A percentile compares a stretch with the other conserved stretches of the same genome.
These are phyloP conservation scores for Xylariaceae sp. DNA, from an alignment of 2,329 filamentous ascomycete species.

Conservation along the genomic window DNA sequence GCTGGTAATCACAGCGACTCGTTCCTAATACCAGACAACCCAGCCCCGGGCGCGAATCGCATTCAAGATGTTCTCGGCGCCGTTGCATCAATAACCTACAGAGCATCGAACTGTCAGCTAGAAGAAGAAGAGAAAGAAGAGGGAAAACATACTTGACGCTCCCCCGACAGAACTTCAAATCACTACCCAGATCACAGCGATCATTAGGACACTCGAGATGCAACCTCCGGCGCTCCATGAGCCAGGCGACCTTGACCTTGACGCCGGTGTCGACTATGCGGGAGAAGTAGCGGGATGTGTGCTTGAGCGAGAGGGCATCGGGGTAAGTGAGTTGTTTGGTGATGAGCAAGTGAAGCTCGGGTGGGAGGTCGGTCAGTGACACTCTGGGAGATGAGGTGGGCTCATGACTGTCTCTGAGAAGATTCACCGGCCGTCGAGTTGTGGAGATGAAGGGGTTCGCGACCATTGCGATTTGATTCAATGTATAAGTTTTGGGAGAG, in stretches of 20 bases:
- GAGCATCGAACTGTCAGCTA: no score
- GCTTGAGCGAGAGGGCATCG: conserved; percentile 67
- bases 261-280: conserved; percentile 62
- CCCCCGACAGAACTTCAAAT: conserved; percentile 56
- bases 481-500: no score
- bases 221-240: conserved; percentile 58
- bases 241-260: conserved; percentile 63
- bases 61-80: conserved; percentile 57
- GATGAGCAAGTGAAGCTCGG: conserved; percentile 65
- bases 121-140: no score
- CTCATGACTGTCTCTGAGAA: no score
- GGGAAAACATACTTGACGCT: conserved; percentile 46
- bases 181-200: conserved; percentile 55
- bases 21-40: conserved; percentile 55
- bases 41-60: conserved; percentile 52
- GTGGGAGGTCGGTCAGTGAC: conserved; percentile 51
- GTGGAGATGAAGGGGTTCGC: no score
- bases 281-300: conserved; percentile 62
- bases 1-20: conserved; percentile 41
- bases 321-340: conserved; percentile 60
- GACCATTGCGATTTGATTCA: no score
- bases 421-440: no score
- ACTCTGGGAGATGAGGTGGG: no score
- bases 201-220: conserved; percentile 64
- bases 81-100: conserved; percentile 50